phyloP scores from a whole-genome alignment of 2,329 filamentous ascomycete genomes.

The Cladobotryum mycophilum region DNA sequence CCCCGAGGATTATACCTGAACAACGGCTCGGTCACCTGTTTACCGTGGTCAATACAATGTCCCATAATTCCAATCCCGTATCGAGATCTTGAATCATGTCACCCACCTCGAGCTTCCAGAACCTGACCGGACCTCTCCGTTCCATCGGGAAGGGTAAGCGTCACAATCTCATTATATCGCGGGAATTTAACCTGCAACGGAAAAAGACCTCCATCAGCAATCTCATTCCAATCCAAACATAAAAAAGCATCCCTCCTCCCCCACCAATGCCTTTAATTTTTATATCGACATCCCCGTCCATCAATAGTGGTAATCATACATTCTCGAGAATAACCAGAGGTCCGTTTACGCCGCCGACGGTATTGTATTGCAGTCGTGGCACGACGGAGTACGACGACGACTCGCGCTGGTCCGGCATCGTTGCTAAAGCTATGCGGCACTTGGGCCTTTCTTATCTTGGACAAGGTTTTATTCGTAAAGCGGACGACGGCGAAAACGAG shows the following conservation, averaged over 20 bases:
- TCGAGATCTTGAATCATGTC: not conserved
- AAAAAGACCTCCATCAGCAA: constrained; percentile 20
- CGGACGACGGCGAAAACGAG: constrained; percentile 4
- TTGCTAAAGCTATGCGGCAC: constrained; percentile 14
- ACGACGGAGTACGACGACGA: constrained; percentile 54
- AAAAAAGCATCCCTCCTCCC: not conserved
- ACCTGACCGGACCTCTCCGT: constrained; percentile 91
- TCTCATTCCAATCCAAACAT: constrained; percentile 8
- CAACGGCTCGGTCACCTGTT: constrained; percentile 82
- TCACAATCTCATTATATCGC: constrained; percentile 95
- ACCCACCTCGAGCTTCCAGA: constrained; percentile 86
- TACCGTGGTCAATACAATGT: constrained; percentile 16
- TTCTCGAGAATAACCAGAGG: constrained; percentile 96
- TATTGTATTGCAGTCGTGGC: constrained; percentile 83
- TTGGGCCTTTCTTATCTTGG: not conserved
- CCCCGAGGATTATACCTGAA: constrained; percentile 61
- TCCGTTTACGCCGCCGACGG: constrained; percentile 94
- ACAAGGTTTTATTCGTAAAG: not conserved
- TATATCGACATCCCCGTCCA: not conserved
- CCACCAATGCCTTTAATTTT: not conserved
- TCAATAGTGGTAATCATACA: constrained; percentile 42
- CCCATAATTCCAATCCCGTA: constrained; percentile 7
- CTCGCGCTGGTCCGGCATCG: constrained; percentile 52
- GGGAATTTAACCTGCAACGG: constrained; percentile 83
- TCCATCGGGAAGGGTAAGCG: constrained; percentile 91